Conservation (phyloP, 1,284 basidiomycete genomes). For the Ceratobasidium sp. region DNA sequence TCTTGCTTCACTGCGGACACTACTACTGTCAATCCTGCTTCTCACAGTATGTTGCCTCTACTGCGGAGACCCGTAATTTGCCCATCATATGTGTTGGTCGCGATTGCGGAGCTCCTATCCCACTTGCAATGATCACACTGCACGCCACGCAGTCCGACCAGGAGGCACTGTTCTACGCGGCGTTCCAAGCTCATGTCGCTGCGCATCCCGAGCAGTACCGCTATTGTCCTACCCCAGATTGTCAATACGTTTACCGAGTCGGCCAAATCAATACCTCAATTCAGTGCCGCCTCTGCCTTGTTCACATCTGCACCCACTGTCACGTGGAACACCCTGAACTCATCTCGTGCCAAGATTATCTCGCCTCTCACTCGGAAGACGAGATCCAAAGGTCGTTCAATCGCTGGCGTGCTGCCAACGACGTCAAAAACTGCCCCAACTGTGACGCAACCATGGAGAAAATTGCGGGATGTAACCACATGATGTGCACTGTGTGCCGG, state of each 20-base stretch:
- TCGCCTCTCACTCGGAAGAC: slow-evolving; percentile 53
- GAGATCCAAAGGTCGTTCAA: slow-evolving; percentile 68
- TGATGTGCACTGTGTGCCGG: slow-evolving; percentile 75
- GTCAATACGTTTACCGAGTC: slow-evolving; percentile 55
- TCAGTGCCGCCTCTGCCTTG: slow-evolving; percentile 77
- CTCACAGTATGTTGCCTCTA: slow-evolving; percentile 59
- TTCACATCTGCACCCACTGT: slow-evolving; percentile 75
- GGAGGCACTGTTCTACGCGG: slow-evolving; percentile 58
- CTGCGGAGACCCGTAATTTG: slow-evolving; percentile 53
- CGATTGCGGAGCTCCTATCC: slow-evolving; percentile 57
- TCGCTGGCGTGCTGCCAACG: slow-evolving; percentile 69
- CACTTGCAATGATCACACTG: slow-evolving; percentile 59
- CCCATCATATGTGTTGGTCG: slow-evolving; percentile 59
- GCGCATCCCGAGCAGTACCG: slow-evolving; percentile 58
- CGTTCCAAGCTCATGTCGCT: slow-evolving; percentile 61
- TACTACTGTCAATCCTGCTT: slow-evolving; percentile 67
- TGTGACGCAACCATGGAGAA: slow-evolving; percentile 77
- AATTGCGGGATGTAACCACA: slow-evolving; percentile 79
- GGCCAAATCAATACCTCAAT: slow-evolving; percentile 65
- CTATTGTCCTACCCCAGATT: slow-evolving; percentile 62
- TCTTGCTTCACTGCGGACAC: slow-evolving; percentile 60
- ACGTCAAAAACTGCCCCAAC: slow-evolving; percentile 77
- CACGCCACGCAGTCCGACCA: slow-evolving; percentile 60
- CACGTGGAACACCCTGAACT: slow-evolving; percentile 75
- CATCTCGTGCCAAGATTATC: slow-evolving; percentile 68